phyloP scores from a whole-genome alignment of 2,329 filamentous ascomycete species.

The Ophiostoma novo-ulmi region DNA sequence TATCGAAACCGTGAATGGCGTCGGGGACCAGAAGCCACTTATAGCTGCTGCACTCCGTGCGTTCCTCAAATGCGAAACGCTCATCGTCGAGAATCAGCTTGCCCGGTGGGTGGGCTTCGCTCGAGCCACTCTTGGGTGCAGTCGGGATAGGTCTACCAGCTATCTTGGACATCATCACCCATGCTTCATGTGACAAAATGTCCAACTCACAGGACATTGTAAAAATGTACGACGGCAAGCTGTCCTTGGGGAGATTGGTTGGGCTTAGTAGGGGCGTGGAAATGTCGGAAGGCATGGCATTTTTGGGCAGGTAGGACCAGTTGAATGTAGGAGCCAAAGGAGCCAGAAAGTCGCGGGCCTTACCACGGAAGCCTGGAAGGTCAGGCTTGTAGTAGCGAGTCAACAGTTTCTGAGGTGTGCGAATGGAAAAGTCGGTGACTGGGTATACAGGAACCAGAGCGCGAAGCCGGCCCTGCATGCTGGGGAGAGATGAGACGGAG shows the following conservation, averaged over 20 bases:
- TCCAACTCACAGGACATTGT: slow-evolving; percentile 44
- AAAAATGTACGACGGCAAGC: slow-evolving; percentile 41
- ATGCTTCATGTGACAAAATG: slow-evolving; percentile 41
- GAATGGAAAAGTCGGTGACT: slow-evolving; percentile 36
- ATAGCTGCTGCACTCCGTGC: slow-evolving; percentile 30
- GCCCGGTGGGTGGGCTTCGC: slow-evolving; percentile 29
- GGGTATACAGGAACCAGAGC: slow-evolving; percentile 43
- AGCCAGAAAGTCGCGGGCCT: slow-evolving; percentile 31
- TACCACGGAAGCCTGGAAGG: slow-evolving; percentile 32
- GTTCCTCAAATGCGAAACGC: slow-evolving; percentile 37
- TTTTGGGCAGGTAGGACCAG: slow-evolving; percentile 39
- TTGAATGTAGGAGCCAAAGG: slow-evolving; percentile 34
- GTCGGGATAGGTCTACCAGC: slow-evolving; percentile 33
- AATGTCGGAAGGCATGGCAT: slow-evolving; percentile 28
- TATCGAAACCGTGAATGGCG: slow-evolving; percentile 40
- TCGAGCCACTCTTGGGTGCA: slow-evolving; percentile 32
- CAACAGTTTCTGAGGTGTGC: slow-evolving; percentile 31
- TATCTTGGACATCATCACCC: slow-evolving; percentile 37
- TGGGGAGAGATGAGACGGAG: slow-evolving; percentile 38
- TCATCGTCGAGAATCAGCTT: slow-evolving; percentile 32
- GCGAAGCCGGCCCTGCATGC: slow-evolving; percentile 32
- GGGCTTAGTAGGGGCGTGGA: slow-evolving; percentile 42
- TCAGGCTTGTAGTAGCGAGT: slow-evolving; percentile 37
- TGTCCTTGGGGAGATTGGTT: slow-evolving; percentile 31
- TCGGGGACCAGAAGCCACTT: slow-evolving; percentile 43